Percentiles rank a stretch among this genome's conserved stretches.
phyloP scores from a whole-genome alignment of 2,329 filamentous ascomycete genomes.

The Microdochium bolleyi region DNA sequence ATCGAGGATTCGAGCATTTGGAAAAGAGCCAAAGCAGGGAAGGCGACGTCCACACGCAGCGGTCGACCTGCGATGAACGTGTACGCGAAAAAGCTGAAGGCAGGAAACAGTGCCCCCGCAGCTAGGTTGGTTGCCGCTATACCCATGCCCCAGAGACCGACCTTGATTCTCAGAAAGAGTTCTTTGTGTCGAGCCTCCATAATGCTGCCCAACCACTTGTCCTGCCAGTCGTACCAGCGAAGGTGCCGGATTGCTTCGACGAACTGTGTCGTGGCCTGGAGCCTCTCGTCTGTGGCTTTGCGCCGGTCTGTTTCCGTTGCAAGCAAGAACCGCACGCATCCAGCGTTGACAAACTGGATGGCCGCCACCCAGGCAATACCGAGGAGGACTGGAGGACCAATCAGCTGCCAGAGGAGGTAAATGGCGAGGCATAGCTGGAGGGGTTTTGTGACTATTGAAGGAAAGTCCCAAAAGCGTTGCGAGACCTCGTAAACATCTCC shows the following conservation, averaged over 20 bases:
- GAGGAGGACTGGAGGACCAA: constrained; percentile 72
- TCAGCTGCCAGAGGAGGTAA: constrained; percentile 65
- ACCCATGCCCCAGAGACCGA: constrained; percentile 51
- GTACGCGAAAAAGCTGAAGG: constrained; percentile 75
- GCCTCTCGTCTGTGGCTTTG: constrained; percentile 64
- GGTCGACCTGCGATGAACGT: constrained; percentile 61
- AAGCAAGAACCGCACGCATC: constrained; percentile 59
- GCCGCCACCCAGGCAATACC: constrained; percentile 62
- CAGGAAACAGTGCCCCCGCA: constrained; percentile 67
- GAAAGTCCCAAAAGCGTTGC: constrained; percentile 83
- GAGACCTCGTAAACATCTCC: constrained; percentile 76
- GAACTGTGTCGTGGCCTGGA: constrained; percentile 77
- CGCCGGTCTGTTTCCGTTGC: constrained; percentile 65
- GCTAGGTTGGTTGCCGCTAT: constrained; percentile 65
- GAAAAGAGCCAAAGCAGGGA: constrained; percentile 79
- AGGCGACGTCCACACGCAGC: constrained; percentile 73
- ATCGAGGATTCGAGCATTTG: constrained; percentile 65
- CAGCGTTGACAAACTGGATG: constrained; percentile 61
- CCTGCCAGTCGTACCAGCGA: constrained; percentile 78
- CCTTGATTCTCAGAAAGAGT: constrained; percentile 55
- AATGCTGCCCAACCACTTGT: constrained; percentile 63
- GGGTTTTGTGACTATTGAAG: constrained; percentile 67
- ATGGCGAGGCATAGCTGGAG: constrained; percentile 69
- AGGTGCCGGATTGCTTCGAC: constrained; percentile 78
- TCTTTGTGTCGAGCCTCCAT: constrained; percentile 62